Evolutionary conservation across 495 filamentous ascomycete species (phyloP), one percentile per base, ranked within the genome.

Genomic region (Penicillium bovifimosum): DNA sequence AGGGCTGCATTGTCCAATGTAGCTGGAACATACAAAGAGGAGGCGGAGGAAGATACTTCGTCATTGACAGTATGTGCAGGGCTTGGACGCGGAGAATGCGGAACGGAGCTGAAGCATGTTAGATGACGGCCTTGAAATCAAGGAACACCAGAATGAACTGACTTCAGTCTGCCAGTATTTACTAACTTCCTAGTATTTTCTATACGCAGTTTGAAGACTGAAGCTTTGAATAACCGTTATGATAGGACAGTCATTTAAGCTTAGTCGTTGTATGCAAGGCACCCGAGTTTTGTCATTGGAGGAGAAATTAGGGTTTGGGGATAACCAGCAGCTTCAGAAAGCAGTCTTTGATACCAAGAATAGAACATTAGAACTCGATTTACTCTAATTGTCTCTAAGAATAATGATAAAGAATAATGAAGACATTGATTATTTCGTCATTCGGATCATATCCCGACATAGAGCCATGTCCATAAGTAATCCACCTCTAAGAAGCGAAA

Each of bases 401-500:
- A 34, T 13, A 4, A 5, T 5, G 9, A 13, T 24, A 24, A 2
- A 24, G 28, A 20, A 20, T 16, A 24, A 7, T 41, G 9, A 31
- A 47, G 50, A 35, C 38, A 42, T 42, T 24, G 41, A 27, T 31
- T 24, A 54, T 49, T 43, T 41, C 45, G 44, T 54, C 18, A 44
- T 47, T 40, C 17, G 49, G 39, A 36, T 43, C 42, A 32, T 41
- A 52, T 46, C 47, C 41, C 4, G 28, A 14, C 26, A 50, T 31
- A 32, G 11, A 36, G 16, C 17, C 38, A 50, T 18, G 48, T 41
- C 47, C 47, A 50, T 28, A 18, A 33, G 6, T 10, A 27, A n/a
- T 18, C 13, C 31, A 36, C 45, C 18, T 47, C 38, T 28, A 16
- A 52, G 53, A 56, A 63, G 40, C 43, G 42, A 56, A 63, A 40